Evolutionary conservation across 75 land plant genomes (phyloP), one percentile per base, ranked within the genome.

Genomic region (Pinus taeda): DNA sequence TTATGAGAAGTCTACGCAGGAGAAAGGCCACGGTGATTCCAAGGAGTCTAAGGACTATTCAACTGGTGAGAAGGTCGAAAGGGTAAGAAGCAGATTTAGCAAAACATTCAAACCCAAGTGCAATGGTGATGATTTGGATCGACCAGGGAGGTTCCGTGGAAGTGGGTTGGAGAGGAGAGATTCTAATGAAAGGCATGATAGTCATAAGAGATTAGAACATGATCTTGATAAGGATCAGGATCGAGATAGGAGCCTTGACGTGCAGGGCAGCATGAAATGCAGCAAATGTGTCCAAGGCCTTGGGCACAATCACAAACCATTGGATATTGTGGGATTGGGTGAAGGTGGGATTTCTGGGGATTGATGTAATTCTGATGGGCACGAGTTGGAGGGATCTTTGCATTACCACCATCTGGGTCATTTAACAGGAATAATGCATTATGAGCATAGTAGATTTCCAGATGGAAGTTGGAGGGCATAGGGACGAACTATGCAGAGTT

Each of bases 11-110:
- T 4, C 71, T 39, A 37, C 49, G 7, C 37, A 22, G 53, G 71
- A 67, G 71, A 67, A 67, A 67, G 39, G 5, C 20, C 71, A 6
- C 22, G 37, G 33, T 20, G 45, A 67, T 39, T 67, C 20, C 49
- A 67, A 67, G 53, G 71, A 45, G 49, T 45, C 7, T 7, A 45
- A 5, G 49, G 49, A 67, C 20, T 37, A 20, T 20, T 20, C 12
- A 12, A 18, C 37, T n/a, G 67, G 6, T 5, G 71, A 67, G 71
- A 67, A 67, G 71, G 71, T n/a, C 20, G 71, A 67, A n/a, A 67
- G 45, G 71, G 71, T 20, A 15, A 67, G 49, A 45, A 67, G 45
- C 37, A 37, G 37, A 18, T 37, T 37, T 33, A 45, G 71, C 45
- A 45, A 39, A n/a, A 67, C 71, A 39, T 67, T 67, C 33, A 67